Evolutionary conservation across 768 basidiomycete genomes (phyloP), one percentile per base, ranked within the genome.

Genomic region (Scleroderma bovista): DNA sequence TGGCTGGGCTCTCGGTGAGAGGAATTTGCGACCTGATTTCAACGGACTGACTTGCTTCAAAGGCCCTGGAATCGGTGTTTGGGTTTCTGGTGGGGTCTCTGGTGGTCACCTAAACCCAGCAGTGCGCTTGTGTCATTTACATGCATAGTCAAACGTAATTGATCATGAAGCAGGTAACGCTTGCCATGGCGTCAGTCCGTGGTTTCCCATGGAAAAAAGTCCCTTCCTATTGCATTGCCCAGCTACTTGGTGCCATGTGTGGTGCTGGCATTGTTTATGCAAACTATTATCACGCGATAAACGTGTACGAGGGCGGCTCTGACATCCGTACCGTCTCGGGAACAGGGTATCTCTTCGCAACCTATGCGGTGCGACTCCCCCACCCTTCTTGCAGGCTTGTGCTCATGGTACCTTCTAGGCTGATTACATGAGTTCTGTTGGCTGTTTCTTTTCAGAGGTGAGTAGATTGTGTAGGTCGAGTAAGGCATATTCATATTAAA

Each of bases 201-300:
- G 75, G 74, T 39, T 90, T 92, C 66, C 86, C 89, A 1, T 86
- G 86, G 84, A 75, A 74, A 56, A 91, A 91, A 62, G 89, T 89
- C 0, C 89, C 89, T 0, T 74, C 57, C 19, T 89, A 81, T 61
- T 76, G 86, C 41, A 59, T 80, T 44, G 76, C 82, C 0, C 86
- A 88, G 61, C 50, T 83, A 17, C 61, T 86, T 44, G 86, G 85
- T 19, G 84, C 68, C 5, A 57, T 84, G 29, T 71, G 75, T 40
- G 86, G 83, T 16, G 77, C 77, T 12, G 76, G 75, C 1, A 60
- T 81, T 37, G 64, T 80, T 29, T 86, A 85, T 54, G 83, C 72
- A 7, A 81, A 82, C 57, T 87, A 84, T 59, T 75, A 77, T 58
- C 79, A 82, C 62, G 84, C 83, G 16, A 81, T 88, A 59, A 75